These are phyloP conservation scores for Diaporthe vexans DNA, from an alignment of 2,329 filamentous ascomycete genomes.

Conservation along the genomic window DNA sequence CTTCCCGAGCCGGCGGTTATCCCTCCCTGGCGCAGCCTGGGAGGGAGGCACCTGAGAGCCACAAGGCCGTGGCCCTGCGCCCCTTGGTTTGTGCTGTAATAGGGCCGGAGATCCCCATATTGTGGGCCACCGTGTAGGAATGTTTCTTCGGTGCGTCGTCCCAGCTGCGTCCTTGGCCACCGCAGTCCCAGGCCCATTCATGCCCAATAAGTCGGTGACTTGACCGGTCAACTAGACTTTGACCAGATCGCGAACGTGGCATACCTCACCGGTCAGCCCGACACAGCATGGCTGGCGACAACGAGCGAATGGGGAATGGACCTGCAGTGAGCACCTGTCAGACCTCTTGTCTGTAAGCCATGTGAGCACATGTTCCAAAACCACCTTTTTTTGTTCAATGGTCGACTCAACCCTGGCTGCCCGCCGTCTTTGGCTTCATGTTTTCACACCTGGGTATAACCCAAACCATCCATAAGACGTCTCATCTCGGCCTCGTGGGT, in stretches of 20 bases:
- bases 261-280: conserved; percentile 27
- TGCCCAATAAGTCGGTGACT: conserved; percentile 29
- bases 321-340: conserved; percentile 9
- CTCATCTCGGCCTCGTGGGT: not conserved
- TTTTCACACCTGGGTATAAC: not conserved
- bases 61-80: not conserved
- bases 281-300: conserved; percentile 19
- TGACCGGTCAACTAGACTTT: conserved; percentile 24
- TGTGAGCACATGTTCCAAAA: conserved; percentile 22
- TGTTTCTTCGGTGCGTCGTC: conserved; percentile 20
- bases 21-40: not conserved
- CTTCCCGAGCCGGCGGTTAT: conserved; percentile 28
- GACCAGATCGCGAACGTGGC: conserved; percentile 22
- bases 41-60: not conserved
- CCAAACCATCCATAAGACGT: not conserved
- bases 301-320: conserved; percentile 21
- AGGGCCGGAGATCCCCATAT: conserved; percentile 14
- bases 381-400: conserved; percentile 3
- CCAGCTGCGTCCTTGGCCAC: conserved; percentile 21
- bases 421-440: not conserved
- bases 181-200: conserved; percentile 20
- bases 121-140: conserved; percentile 20
- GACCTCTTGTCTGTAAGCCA: conserved; percentile 6
- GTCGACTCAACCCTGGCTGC: not conserved
- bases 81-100: not conserved